Base-by-base conservation (phyloP, 306 rosid genomes). In the Glycine latifolia region DNA sequence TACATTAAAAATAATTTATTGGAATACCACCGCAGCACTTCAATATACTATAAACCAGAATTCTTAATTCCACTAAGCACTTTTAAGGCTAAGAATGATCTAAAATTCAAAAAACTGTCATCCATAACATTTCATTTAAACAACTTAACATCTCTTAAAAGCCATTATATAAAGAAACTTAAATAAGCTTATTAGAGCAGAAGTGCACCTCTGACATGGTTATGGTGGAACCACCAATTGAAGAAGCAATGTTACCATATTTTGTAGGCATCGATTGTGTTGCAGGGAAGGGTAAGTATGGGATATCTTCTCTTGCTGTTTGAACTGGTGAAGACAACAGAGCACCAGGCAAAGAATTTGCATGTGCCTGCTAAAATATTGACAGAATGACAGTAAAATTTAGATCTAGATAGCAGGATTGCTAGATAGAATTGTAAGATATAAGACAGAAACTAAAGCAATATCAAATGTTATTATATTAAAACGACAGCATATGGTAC, bases 261-360 rank as follows among this genome's bases (percentile, higher is more conserved):
- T 94, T 90, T 75, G 89, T 71, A 39, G 91, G 86, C 89, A 90
- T 73, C 17, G 93, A 85, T 81, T 91, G 98, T 55, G 94, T 65
- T 75, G 88, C 84, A 52, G 94, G 95, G 82, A 94, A 94, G 47
- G 98, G 95, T 52, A 93, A 91, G 87, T 94, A 94, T 31, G 94
- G 86, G 85, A 86, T 87, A 79, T 90, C 98, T 71, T 94, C 98
- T 84, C 97, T 90, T 14, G 82, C 87, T 15, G 88, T 83, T 86
- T 90, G 97, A 83, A 82, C 91, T 3, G 85, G 84, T 0, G 95
- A 90, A 77, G 97, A 86, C 92, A 94, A 84, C 73, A 94, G 68
- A 72, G 91, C 80, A 86, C 78, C 82, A 8, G 98, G 94, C 73
- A 94, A 87, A 53, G 92, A 87, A 86, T 88, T 94, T 70, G 98